Base-by-base conservation (phyloP, 2,329 filamentous ascomycete species). In the Orbilia blumenaviensis region DNA sequence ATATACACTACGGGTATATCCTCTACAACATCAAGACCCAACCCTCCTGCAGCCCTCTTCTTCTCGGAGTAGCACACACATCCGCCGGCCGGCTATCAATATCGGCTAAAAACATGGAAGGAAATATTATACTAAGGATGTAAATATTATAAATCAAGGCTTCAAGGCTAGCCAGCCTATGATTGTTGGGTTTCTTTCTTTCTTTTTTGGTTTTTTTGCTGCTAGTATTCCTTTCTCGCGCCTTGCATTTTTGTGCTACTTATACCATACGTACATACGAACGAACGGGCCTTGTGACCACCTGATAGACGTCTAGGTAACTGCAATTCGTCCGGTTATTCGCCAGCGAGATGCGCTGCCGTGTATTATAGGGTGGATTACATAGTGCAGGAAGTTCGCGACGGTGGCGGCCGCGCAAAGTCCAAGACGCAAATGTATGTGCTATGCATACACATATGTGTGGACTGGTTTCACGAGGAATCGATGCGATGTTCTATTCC, bases 111-210 rank as follows among this genome's bases (percentile, higher is more conserved):
- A 42, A 21, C 6, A 16, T n/a, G 36, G 14, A 41, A 42, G n/a
- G 38, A 21, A 6, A 38, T 7, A 8, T n/a, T n/a, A n/a, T n/a
- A n/a, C n/a, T n/a, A n/a, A n/a, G n/a, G n/a, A n/a, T n/a, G n/a
- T n/a, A n/a, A n/a, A n/a, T n/a, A n/a, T n/a, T n/a, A n/a, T n/a
- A 52, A 60, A 66, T 60, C 38, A 72, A 72, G 67, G 67, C 67
- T 72, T 72, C 67, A 25, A 72, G 67, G 67, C 67, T 64, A 48
- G 34, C 29, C 21, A 61, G 16, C 42, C 8, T 42, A 32, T 18
- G 5, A 42, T 8, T 10, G 10, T n/a, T n/a, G n/a, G n/a, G n/a
- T n/a, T n/a, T n/a, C n/a, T n/a, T n/a, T n/a, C n/a, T n/a, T n/a
- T n/a, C n/a, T n/a, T n/a, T n/a, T n/a, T n/a, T n/a, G n/a, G n/a